Base-by-base conservation (phyloP, 2,329 filamentous ascomycete genomes). In the Grosmannia serpens region DNA sequence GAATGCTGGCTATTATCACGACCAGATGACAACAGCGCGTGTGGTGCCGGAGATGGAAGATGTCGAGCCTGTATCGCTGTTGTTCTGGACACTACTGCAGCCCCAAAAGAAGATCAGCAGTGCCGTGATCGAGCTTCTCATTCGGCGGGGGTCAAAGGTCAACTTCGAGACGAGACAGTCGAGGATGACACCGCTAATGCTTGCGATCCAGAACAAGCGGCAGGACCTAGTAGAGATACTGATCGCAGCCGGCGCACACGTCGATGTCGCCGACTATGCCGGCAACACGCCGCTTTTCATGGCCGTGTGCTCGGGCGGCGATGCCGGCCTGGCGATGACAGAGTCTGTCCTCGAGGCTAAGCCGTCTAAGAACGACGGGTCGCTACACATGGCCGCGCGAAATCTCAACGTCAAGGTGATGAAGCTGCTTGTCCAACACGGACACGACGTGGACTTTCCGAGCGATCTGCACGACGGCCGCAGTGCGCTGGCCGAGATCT, bases 391-490 rank as follows among this genome's bases (percentile, higher is more conserved):
- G 60, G 82, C 84, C 4, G 79, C 84, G 0, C 74, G 81, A 15
- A 76, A 80, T 53, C 73, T 87, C 24, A 82, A 86, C 62, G 62
- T 84, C 0, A 70, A 77, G 15, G 78, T 78, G 1, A 79, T 85
- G 61, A 74, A 75, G 55, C 71, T 83, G 1, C 72, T 88, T 1
- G 69, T 86, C 6, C 73, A 83, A 52, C 72, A 79, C 61, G 80
- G 78, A 1, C 84, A 87, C 60, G 80, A 85, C 20, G 75, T 82
- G 0, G 84, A 87, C 65, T 87, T 85, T 58, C 84, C 84, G 0
- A 86, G 81, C 56, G 75, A 79, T 4, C 70, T 83, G 1, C 83
- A 87, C 63, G 77, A 75, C 20, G 85, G 85, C 0, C 77, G 85
- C 51, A 84, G 78, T 60, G 83, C 83, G 0, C 71, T 88, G 0